Evolutionary conservation across 2,329 filamentous ascomycete genomes (phyloP).

Genomic region (Colletotrichum neosansevieriae): DNA sequence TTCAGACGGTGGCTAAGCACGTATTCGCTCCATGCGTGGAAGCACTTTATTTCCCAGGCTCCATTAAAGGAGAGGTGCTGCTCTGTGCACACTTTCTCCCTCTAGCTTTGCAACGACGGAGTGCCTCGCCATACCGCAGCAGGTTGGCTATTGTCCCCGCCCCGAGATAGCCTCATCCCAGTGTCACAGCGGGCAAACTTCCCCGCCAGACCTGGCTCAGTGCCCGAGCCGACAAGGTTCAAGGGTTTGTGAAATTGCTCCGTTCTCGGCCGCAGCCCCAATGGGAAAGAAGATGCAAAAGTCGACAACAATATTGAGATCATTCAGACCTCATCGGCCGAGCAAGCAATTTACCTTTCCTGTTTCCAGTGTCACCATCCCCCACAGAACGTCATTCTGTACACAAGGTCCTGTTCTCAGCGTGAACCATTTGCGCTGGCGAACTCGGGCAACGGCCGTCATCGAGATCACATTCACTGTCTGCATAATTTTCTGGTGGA

Average conservation of each 20-base stretch:
- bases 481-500: conserved; percentile 12
- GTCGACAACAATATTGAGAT: conserved; percentile 14
- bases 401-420: conserved; percentile 12
- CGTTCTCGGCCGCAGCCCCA: conserved; percentile 25
- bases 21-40: conserved; percentile 25
- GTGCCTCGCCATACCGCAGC: not conserved
- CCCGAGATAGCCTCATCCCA: conserved; percentile 18
- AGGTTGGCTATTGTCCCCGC: not conserved
- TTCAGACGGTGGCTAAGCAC: conserved; percentile 24
- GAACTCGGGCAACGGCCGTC: conserved; percentile 20
- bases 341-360: conserved; percentile 24
- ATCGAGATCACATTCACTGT: conserved; percentile 20
- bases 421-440: not conserved
- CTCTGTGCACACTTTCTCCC: not conserved
- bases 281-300: not conserved
- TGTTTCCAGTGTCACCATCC: conserved; percentile 14
- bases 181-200: conserved; percentile 18
- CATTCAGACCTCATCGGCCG: conserved; percentile 24
- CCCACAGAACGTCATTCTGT: conserved; percentile 33
- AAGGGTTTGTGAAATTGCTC: conserved; percentile 31
- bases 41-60: conserved; percentile 18
- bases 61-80: not conserved
- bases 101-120: not conserved
- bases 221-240: conserved; percentile 28
- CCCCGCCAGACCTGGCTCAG: conserved; percentile 22